Evolutionary conservation across 2,329 filamentous ascomycete genomes (phyloP), one percentile per base, ranked within the genome.

Genomic region (Fusarium irregulare): DNA sequence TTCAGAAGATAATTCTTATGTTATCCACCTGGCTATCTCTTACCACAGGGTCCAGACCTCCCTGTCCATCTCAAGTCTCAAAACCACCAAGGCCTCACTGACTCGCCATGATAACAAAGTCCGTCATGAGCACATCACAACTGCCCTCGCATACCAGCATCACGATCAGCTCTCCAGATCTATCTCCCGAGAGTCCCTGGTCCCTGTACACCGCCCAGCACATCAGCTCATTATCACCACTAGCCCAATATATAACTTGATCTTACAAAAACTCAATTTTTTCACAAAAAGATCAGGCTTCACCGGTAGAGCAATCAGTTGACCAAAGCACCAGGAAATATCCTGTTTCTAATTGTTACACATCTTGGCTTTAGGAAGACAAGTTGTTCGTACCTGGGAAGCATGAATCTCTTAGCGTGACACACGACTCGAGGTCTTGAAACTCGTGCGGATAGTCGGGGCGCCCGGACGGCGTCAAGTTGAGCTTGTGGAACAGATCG

Each of bases 351-450:
- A 30, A 13, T 30, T 30, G 10, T 28, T 7, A 6, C 18, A 7
- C 18, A 18, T 9, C 20, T 40, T 23, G 23, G 13, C 13, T 16
- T 16, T n/a, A 11, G 16, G n/a, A 42, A 32, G 20, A 21, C 25
- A 20, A 42, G 18, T 28, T n/a, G 49, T 37, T 53, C 9, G 23
- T 42, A 20, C 32, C 23, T n/a, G 20, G 25, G 34, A 28, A 61
- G 25, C 30, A 55, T 54, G n/a, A 37, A 41, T 41, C 16, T 45
- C n/a, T 57, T 72, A 72, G 69, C 61, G 65, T 53, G 48, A 46
- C 23, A 45, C 60, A 49, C 56, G 56, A 71, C 60, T 62, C 68
- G 27, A 49, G 32, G 25, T 49, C 42, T 48, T 56, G 50, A 57
- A 63, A 60, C 66, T 48, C 30, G 28, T 55, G 32, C 53, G 55